Evolutionary conservation across 306 rosid genomes (phyloP), one percentile per base, ranked within the genome.

Genomic region (Adenanthera pavonina): DNA sequence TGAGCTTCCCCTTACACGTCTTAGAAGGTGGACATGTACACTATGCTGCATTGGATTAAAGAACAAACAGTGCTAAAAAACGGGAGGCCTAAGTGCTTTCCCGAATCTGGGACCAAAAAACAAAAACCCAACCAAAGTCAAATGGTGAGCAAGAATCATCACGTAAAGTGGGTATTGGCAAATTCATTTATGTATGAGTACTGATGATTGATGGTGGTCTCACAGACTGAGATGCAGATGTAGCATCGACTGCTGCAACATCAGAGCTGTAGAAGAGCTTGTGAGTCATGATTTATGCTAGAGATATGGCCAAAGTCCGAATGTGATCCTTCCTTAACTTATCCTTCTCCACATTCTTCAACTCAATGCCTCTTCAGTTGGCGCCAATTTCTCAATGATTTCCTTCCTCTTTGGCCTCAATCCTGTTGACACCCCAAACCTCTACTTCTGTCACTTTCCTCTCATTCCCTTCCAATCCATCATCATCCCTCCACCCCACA

Each of bases 301-400:
- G 10, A 40, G 49, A 66, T 40, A 4, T 40, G 9, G 30, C 51
- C 51, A 40, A 17, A 40, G 1, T 67, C 6, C 72, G n/a, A 17
- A 38, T 40, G 6, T 67, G 71, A 61, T 33, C 8, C 41, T 33
- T 14, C 2, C 17, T 33, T 33, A 11, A 61, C 6, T 16, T 16
- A 16, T 14, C 25, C 72, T 17, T 8, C 15, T 40, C 34, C 0
- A n/a, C n/a, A 17, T 67, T n/a, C 14, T 67, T 46, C 49, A 8
- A 41, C 17, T n/a, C 34, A 38, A 59, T 40, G 0, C 36, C 10
- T 25, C 4, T 66, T 38, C 46, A n/a, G 52, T 41, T 68, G 73
- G 36, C 53, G 73, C 73, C 73, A 68, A 68, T 43, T 68, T 43
- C 36, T 41, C 7, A 19, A 43, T 66, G 72, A 66, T 68, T 68